Evolutionary conservation across 768 basidiomycete species (phyloP).

Genomic region (Auricularia sp.): DNA sequence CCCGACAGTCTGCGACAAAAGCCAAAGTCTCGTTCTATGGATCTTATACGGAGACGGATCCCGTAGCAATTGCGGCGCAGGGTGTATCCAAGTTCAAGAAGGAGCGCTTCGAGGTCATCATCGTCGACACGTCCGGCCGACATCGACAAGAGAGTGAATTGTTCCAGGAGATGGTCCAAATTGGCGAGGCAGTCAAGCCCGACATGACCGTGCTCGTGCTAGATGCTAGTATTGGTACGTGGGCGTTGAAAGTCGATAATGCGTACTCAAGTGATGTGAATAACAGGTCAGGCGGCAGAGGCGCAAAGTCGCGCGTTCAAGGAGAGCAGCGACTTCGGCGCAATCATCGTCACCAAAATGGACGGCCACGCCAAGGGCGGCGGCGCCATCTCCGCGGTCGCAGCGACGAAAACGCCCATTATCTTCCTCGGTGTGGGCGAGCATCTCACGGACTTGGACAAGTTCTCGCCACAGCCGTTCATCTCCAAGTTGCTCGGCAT

Average conservation of each 20-base stretch:
- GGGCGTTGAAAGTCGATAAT: neutral
- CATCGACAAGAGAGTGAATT: slow-evolving; percentile 96
- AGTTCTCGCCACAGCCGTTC: slow-evolving; percentile 92
- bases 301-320: slow-evolving; percentile 95
- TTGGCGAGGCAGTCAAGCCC: slow-evolving; percentile 84
- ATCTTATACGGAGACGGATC: slow-evolving; percentile 97
- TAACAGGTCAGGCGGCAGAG: slow-evolving; percentile 88
- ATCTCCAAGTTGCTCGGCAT: slow-evolving; percentile 92
- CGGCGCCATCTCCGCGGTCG: slow-evolving; percentile 99
- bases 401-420: slow-evolving; percentile 97
- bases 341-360: slow-evolving; percentile 99
- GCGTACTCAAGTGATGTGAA: neutral
- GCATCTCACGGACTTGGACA: slow-evolving; percentile 93
- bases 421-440: slow-evolving; percentile 98
- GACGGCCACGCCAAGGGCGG: slow-evolving; percentile 99
- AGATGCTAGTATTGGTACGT: slow-evolving; percentile 86
- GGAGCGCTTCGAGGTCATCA: slow-evolving; percentile 96
- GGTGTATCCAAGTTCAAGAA: slow-evolving; percentile 97
- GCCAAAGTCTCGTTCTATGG: slow-evolving; percentile 99
- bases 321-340: slow-evolving; percentile 93
- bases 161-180: slow-evolving; percentile 97
- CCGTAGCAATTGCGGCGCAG: slow-evolving; percentile 86
- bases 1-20: slow-evolving; percentile 95
- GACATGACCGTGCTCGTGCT: slow-evolving; percentile 93
- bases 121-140: slow-evolving; percentile 94